These are phyloP conservation scores for Orbilia oligospora DNA, from an alignment of 2,329 filamentous ascomycete genomes.

Conservation along the genomic window DNA sequence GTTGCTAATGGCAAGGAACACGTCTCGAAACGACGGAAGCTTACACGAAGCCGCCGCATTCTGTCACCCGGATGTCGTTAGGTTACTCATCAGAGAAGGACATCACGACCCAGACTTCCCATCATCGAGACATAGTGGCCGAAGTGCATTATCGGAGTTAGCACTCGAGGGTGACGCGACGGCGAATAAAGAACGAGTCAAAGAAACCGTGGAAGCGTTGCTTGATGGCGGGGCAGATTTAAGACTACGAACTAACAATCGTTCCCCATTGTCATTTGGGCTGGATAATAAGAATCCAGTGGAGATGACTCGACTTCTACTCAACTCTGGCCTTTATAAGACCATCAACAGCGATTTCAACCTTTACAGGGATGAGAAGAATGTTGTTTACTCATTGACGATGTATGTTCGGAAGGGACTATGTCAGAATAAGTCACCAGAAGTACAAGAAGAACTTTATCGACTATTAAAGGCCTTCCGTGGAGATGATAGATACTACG, in stretches of 20 bases:
- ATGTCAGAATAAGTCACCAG: conserved; percentile 47
- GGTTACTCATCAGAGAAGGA: conserved; percentile 44
- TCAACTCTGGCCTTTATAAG: conserved; percentile 45
- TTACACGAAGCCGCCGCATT: conserved; percentile 54
- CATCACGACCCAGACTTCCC: conserved; percentile 55
- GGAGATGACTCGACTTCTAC: conserved; percentile 45
- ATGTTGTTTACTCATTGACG: conserved; percentile 48
- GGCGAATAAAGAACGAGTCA: conserved; percentile 41
- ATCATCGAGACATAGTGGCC: conserved; percentile 38
- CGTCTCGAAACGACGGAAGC: conserved; percentile 52
- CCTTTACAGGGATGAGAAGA: conserved; percentile 46
- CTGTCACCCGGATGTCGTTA: conserved; percentile 40
- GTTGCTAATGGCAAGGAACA: conserved; percentile 37
- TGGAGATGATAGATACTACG: conserved; percentile 43
- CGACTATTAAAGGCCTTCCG: conserved; percentile 39
- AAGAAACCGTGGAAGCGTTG: conserved; percentile 47
- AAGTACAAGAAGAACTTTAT: conserved; percentile 47
- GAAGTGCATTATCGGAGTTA: conserved; percentile 49
- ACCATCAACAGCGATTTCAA: conserved; percentile 46
- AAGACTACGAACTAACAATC: conserved; percentile 39
- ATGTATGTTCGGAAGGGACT: conserved; percentile 53
- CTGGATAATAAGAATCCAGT: conserved; percentile 51
- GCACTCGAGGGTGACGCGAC: conserved; percentile 50
- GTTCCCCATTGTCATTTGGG: conserved; percentile 45
- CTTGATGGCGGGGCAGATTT: conserved; percentile 43